Conservation (phyloP, 2,329 filamentous ascomycete species). For the Nemania sp. region DNA sequence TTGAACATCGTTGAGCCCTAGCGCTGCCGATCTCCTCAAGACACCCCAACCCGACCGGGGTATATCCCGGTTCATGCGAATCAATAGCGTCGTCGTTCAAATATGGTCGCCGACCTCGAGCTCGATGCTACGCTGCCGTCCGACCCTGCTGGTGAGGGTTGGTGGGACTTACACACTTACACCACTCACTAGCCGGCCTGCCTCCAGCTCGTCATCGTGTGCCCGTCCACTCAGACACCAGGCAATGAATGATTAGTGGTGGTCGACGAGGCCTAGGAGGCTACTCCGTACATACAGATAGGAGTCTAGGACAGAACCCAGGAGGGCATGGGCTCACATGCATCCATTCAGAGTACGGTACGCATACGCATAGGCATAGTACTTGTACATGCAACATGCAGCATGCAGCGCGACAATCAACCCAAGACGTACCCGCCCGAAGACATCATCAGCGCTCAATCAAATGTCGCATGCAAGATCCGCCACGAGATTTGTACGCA, state of each 20-base stretch:
- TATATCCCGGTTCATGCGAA: constrained; percentile 17
- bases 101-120: constrained; percentile 28
- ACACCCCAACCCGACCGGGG: constrained; percentile 10
- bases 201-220: constrained; percentile 10
- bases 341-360: no score
- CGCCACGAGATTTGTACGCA: constrained; percentile 19
- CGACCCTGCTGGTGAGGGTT: no score
- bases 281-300: no score
- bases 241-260: no score
- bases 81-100: constrained; percentile 25
- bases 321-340: no score
- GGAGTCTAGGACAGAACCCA: no score
- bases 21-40: constrained; percentile 23
- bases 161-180: no score
- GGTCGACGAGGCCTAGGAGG: background rate
- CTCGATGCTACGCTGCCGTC: constrained; percentile 24
- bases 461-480: constrained; percentile 23
- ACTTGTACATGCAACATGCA: constrained; percentile 15
- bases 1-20: constrained; percentile 16
- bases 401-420: constrained; percentile 15
- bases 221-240: background rate
- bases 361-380: background rate
- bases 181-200: no score
- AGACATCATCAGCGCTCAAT: constrained; percentile 4
- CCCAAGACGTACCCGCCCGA: constrained; percentile 5